phyloP scores from a whole-genome alignment of 2,329 filamentous ascomycete species.

The Aspergillus puulaauensis region DNA sequence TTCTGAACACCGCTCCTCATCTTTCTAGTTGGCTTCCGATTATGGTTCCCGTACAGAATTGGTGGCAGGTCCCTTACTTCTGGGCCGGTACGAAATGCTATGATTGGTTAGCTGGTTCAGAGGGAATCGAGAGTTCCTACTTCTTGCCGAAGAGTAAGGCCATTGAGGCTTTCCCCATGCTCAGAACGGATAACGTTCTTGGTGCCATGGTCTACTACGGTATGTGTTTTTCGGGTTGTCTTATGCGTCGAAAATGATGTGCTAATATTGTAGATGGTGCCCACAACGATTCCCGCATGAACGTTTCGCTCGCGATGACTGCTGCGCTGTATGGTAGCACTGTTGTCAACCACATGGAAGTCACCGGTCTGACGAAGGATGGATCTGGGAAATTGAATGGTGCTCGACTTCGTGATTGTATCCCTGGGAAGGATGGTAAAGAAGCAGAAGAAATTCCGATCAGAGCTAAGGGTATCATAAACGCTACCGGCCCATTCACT shows the following conservation, averaged over 20 bases:
- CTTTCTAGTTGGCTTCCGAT: constrained; percentile 79
- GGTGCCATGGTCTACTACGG: constrained; percentile 86
- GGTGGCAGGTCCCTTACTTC: constrained; percentile 79
- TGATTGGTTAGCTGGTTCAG: constrained; percentile 78
- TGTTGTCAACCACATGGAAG: constrained; percentile 79
- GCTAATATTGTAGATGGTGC: constrained; percentile 63
- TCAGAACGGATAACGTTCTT: constrained; percentile 74
- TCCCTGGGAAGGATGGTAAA: constrained; percentile 65
- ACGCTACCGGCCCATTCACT: constrained; percentile 85
- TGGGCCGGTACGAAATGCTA: constrained; percentile 75
- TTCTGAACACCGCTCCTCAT: constrained; percentile 79
- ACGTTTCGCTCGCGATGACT: constrained; percentile 83
- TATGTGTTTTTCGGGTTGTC: constrained; percentile 27
- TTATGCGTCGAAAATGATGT: neutral
- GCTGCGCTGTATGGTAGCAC: constrained; percentile 84
- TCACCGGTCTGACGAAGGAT: constrained; percentile 74
- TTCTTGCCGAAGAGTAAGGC: constrained; percentile 85
- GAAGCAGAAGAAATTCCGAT: constrained; percentile 65
- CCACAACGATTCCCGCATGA: constrained; percentile 92
- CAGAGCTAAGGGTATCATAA: constrained; percentile 78
- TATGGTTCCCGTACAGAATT: constrained; percentile 77
- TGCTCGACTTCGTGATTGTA: constrained; percentile 69
- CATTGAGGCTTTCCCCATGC: constrained; percentile 83
- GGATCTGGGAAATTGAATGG: constrained; percentile 70
- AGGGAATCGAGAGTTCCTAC: constrained; percentile 86